These are phyloP conservation scores for Endogone sp. DNA, from an alignment of 192 early-diverging fungal genomes.

Conservation along the genomic window DNA sequence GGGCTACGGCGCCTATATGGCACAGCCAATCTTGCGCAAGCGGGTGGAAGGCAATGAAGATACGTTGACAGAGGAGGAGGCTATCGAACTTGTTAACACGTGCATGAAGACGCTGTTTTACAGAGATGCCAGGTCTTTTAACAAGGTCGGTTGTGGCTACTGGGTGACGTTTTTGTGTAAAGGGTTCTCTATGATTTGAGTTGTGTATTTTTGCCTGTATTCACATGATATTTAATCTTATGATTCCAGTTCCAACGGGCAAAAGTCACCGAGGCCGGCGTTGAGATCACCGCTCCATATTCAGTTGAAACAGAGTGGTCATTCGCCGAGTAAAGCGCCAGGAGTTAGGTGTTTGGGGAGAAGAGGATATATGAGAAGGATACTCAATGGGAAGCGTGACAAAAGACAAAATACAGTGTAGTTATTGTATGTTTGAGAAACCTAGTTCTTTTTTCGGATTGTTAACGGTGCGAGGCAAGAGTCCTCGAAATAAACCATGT, in stretches of 20 bases:
- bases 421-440: neutral
- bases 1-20: constrained; percentile 88
- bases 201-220: too few relatives aligned
- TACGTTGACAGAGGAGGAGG: constrained; percentile 86
- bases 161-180: neutral
- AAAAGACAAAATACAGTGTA: too few relatives aligned
- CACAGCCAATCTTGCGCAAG: constrained; percentile 89
- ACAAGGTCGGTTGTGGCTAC: constrained; percentile 60
- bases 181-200: neutral
- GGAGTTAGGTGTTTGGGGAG: constrained; percentile 69
- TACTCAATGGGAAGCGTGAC: too few relatives aligned
- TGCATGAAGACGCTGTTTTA: constrained; percentile 93
- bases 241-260: constrained; percentile 77
- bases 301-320: constrained; percentile 85
- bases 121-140: constrained; percentile 89
- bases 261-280: constrained; percentile 79
- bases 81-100: constrained; percentile 77
- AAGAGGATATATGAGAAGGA: neutral
- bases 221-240: too few relatives aligned
- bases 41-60: constrained; percentile 84
- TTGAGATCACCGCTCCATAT: constrained; percentile 86
- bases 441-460: neutral
- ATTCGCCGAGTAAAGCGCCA: constrained; percentile 77
- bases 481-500: too few relatives aligned
- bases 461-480: too few relatives aligned